Evolutionary conservation across 768 basidiomycete species (phyloP), one percentile per base, ranked within the genome.

Genomic region (Cytidiella melzeri): DNA sequence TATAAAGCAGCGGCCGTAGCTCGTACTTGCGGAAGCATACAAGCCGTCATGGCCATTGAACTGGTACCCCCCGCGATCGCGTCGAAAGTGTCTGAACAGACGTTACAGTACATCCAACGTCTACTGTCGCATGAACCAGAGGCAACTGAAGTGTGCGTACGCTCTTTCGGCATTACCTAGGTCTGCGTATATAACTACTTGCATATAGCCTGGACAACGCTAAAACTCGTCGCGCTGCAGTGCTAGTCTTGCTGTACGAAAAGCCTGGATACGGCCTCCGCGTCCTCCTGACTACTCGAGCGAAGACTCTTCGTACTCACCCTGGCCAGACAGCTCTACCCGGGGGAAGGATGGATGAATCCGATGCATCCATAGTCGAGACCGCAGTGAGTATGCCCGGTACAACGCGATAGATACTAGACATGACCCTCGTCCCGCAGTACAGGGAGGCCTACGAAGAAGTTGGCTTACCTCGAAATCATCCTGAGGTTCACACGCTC

Each of bases 371-470:
- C 61, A 69, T 87, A 2, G 67, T 83, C 10, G 66, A 75, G 39
- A 88, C 92, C 39, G 92, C 92, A 18, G 92, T 93, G 63, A 65
- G 87, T 67, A n/a, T 45, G 36, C 30, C 25, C 23, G n/a, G n/a
- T n/a, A n/a, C n/a, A n/a, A n/a, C n/a, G n/a, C n/a, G n/a, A n/a
- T n/a, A n/a, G 3, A 20, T 20, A 13, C 42, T 55, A 23, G 44
- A 19, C 38, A 45, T 47, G 39, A 25, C n/a, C n/a, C 44, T 55
- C 36, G 12, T 19, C 20, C 13, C 39, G 24, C 58, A 93, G 92
- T 76, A 76, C 41, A 74, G 92, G 50, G 92, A 95, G 66, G 92
- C 92, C 0, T 63, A 80, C 48, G 92, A 95, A 69, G 92, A 95
- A 70, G 86, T 93, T n/a, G 79, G 68, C 1, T 72, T 94, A 2